Evolutionary conservation across 1,284 basidiomycete species (phyloP).

Genomic region (Puccinia brachypodii): DNA sequence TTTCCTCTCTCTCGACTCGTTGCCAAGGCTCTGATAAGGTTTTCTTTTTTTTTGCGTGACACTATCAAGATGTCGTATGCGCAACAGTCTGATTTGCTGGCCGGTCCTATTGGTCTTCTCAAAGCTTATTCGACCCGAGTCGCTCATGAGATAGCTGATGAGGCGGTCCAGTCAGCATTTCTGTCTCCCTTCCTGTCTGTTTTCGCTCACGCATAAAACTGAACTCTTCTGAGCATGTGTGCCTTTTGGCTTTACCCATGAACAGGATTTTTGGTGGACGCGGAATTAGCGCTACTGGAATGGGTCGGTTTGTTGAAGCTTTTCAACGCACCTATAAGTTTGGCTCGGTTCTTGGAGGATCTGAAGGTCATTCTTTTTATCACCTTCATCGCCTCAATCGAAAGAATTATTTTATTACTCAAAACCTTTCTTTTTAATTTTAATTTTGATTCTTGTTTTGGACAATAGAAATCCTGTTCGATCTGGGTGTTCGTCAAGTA

Average conservation of each 20-base stretch:
- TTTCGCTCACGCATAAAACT: background rate
- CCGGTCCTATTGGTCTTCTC: conserved; percentile 72
- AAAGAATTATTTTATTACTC: background rate
- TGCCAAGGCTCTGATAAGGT: conserved; percentile 3
- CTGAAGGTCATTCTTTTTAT: conserved; percentile 51
- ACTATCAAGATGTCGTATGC: conserved; percentile 62
- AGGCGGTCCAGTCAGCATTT: conserved; percentile 67
- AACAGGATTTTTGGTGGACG: conserved; percentile 70
- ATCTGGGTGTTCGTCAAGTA: conserved; percentile 62
- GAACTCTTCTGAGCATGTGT: conserved; percentile 50
- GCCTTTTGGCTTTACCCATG: conserved; percentile 63
- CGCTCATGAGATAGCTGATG: conserved; percentile 64
- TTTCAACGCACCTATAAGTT: conserved; percentile 72
- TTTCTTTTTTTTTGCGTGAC: background rate
- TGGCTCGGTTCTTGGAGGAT: conserved; percentile 61
- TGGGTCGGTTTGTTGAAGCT: conserved; percentile 63
- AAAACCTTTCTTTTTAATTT: background rate
- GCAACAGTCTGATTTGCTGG: conserved; percentile 65
- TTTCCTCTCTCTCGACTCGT: background rate
- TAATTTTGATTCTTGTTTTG: background rate
- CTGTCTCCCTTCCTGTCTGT: background rate
- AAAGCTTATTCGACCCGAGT: conserved; percentile 61
- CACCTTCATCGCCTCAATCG: background rate
- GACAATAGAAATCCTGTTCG: conserved; percentile 60
- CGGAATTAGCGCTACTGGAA: conserved; percentile 67